Evolutionary conservation across 169 alveolate species (phyloP).

Genomic region (Perkinsus marinus): DNA sequence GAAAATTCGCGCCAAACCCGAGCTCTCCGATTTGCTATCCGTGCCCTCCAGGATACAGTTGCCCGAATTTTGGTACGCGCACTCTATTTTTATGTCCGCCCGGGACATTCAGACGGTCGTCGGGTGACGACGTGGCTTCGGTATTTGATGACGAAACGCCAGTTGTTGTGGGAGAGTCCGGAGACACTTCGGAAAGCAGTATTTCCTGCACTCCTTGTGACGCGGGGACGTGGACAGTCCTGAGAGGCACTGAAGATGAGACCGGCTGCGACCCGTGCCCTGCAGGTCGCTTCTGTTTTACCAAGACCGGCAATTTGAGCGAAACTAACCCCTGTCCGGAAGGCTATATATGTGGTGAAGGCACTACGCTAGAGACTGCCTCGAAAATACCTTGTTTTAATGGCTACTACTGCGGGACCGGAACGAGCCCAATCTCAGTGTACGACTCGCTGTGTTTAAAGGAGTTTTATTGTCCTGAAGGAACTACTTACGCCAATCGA

Average conservation of each 20-base stretch:
- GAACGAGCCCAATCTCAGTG: constrained; percentile 5
- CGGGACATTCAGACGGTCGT: neutral
- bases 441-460: neutral
- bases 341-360: constrained; percentile 23
- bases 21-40: neutral
- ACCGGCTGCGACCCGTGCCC: constrained; percentile 28
- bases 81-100: neutral
- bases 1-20: neutral
- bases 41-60: neutral
- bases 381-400: constrained; percentile 9
- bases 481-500: neutral
- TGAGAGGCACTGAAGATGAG: constrained; percentile 21
- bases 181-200: neutral
- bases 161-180: neutral
- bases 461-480: neutral
- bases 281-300: constrained; percentile 18
- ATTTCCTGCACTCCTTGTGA: constrained; percentile 1
- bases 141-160: neutral
- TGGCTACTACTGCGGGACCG: constrained; percentile 19
- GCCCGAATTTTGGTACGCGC: constrained; percentile 3
- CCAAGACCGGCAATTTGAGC: constrained; percentile 19
- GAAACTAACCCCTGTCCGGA: constrained; percentile 22
- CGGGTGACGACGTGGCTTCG: neutral
- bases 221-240: constrained; percentile 10
- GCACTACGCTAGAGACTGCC: constrained; percentile 8